Percentiles rank a stretch among this genome's conserved stretches.
These are phyloP conservation scores for Hymenoscyphus albidus DNA, from an alignment of 2,329 filamentous ascomycete genomes.

Conservation along the genomic window DNA sequence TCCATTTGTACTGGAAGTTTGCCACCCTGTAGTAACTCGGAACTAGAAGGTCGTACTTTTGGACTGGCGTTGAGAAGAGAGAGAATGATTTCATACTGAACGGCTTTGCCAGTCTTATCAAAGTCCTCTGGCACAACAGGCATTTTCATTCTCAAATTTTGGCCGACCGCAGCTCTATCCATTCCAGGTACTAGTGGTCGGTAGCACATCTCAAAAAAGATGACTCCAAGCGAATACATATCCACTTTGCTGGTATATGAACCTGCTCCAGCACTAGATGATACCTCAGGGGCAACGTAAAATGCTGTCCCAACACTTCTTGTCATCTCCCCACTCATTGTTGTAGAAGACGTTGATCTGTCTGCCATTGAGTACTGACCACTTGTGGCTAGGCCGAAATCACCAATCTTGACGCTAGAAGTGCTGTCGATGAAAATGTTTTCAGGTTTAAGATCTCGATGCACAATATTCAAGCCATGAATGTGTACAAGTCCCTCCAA, in stretches of 20 bases:
- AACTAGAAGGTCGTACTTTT: conserved; percentile 74
- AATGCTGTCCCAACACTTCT: conserved; percentile 73
- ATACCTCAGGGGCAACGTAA: conserved; percentile 90
- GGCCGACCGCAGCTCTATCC: conserved; percentile 61
- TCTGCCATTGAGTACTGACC: conserved; percentile 67
- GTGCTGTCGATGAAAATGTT: conserved; percentile 94
- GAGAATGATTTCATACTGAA: conserved; percentile 73
- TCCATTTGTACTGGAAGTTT: conserved; percentile 89
- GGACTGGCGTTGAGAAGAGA: conserved; percentile 80
- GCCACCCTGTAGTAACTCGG: conserved; percentile 77
- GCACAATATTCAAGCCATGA: conserved; percentile 85
- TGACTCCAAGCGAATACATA: conserved; percentile 96
- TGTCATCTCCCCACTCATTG: conserved; percentile 57
- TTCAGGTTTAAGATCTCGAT: conserved; percentile 93
- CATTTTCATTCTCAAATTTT: conserved; percentile 62
- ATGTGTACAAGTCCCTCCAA: conserved; percentile 88
- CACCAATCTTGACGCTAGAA: conserved; percentile 91
- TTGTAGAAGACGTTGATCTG: conserved; percentile 37
- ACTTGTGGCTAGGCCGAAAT: conserved; percentile 91
- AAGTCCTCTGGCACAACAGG: conserved; percentile 73
- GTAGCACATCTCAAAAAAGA: conserved; percentile 98
- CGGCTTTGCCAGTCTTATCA: conserved; percentile 59
- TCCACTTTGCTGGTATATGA: conserved; percentile 93
- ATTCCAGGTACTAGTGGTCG: conserved; percentile 54
- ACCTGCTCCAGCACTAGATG: conserved; percentile 67